Base-by-base conservation (phyloP, 2,329 filamentous ascomycete species). In the Pseudogymnoascus sp. region DNA sequence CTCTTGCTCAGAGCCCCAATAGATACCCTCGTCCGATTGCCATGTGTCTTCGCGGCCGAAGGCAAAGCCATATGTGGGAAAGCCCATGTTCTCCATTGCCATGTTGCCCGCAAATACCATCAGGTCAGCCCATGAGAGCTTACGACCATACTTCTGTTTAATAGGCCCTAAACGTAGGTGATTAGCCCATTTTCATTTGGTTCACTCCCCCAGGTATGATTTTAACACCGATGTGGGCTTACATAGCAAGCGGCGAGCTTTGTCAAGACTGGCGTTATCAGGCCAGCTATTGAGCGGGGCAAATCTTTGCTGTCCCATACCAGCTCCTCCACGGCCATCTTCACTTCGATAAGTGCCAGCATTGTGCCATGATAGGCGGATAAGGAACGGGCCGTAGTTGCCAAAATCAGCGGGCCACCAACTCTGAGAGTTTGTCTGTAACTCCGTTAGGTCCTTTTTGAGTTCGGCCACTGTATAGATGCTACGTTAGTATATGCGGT, bases 361-460 rank as follows among this genome's bases (percentile, higher is more conserved):
- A 61, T 79, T 81, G 75, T 84, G 82, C 82, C 82, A 85, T 64
- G 82, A 80, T 80, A 84, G 79, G 53, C 82, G 81, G 68, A 85
- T 76, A 69, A 85, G 84, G 11, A 85, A 76, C 15, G 73, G 82
- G 62, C 82, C 82, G 65, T 85, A 85, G 74, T 84, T 81, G 62
- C 82, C 82, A 66, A 83, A 84, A 68, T 85, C 82, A 25, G 82
- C 82, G 1, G 82, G 82, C 82, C 82, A 85, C 77, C 77, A 84
- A 36, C 82, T 78, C 70, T 85, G 80, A 12, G 81, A 83, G 70
- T 83, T 78, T 62, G 80, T 84, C 81, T 84, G 82, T 68, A 84
- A 65, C 33, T 73, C 75, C 43, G 75, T 70, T 28, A 85, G 71
- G 67, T 85, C 82, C 70, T 82, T 79, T 78, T 85, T 85, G 63